Evolutionary conservation across 2,329 filamentous ascomycete genomes (phyloP).

Genomic region (Zalaria sp.): DNA sequence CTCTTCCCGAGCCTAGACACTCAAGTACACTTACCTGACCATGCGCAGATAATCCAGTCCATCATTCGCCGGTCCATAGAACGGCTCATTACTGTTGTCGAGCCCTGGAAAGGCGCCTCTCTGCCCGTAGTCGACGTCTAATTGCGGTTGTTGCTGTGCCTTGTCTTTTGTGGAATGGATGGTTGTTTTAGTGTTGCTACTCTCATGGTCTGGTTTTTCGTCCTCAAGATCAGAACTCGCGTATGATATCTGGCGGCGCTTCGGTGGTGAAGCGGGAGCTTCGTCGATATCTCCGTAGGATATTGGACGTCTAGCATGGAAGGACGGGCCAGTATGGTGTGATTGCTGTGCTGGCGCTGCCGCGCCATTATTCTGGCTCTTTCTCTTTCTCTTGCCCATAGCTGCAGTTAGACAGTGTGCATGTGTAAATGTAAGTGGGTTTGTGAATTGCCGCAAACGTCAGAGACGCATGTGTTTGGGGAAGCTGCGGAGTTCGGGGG

Average conservation of each 20-base stretch:
- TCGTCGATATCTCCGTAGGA: conserved; percentile 6
- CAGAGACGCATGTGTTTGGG: neutral
- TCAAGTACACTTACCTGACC: conserved; percentile 45
- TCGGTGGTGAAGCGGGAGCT: conserved; percentile 4
- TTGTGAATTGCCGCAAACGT: neutral
- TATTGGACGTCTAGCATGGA: conserved; percentile 1
- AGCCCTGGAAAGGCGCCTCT: conserved; percentile 56
- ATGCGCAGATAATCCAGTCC: conserved; percentile 57
- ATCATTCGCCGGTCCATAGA: conserved; percentile 48
- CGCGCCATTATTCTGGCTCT: conserved; percentile 17
- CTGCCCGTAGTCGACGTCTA: conserved; percentile 56
- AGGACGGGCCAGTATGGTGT: neutral
- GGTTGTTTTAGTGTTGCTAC: no score
- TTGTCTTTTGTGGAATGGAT: neutral
- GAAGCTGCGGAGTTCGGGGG: neutral
- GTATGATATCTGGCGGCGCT: conserved; percentile 5
- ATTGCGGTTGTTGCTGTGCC: conserved; percentile 20
- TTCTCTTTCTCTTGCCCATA: conserved; percentile 5
- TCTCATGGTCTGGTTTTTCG: neutral
- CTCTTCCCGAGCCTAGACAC: conserved; percentile 11
- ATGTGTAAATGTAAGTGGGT: neutral
- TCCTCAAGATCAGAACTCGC: conserved; percentile 2
- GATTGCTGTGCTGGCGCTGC: conserved; percentile 23
- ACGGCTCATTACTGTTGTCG: conserved; percentile 45
- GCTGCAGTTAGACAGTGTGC: neutral